Evolutionary conservation across 805 yeast species (phyloP), one percentile per base, ranked within the genome.

Genomic region (Saccharomyces mikatae): DNA sequence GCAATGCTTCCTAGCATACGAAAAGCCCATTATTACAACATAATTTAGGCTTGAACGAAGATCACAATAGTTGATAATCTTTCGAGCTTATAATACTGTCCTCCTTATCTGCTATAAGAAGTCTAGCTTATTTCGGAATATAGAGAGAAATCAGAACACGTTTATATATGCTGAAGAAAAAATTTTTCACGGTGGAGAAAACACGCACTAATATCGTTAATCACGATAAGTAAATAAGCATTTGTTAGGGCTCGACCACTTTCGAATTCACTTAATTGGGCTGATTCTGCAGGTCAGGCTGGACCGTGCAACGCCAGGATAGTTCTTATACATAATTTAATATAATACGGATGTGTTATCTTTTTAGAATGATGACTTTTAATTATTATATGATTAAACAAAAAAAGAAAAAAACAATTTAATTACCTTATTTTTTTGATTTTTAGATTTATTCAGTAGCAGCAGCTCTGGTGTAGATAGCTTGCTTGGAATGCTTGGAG

Each of bases 401-500:
- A 50, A 52, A 31, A 36, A 36, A 17, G 24, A 36, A 36, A 36
- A 36, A n/a, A n/a, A 36, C 41, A 36, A 36, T 17, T 36, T 36
- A 2, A 36, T 36, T 36, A 36, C 24, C 44, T 36, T 36, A 36
- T 36, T 36, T 36, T 10, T 36, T 36, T 10, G n/a, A 31, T n/a
- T 36, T n/a, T 48, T 52, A 56, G 46, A 70, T 73, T 74, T 80
- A 80, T 73, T 81, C 85, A 69, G 80, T 69, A 67, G 81, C 82
- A 68, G 82, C 78, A 71, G 95, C 95, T 76, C 80, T 77, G 74
- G 89, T 86, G 96, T 90, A 94, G 76, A 95, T 87, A 77, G 84
- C 83, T 84, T 94, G 99, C 81, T 88, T 89, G 73, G 97, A 84
- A 88, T 91, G 97, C 76, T 83, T 85, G 72, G 89, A 85, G 74